phyloP scores from a whole-genome alignment of 148 eudicot genomes.

The Cornus kousa region DNA sequence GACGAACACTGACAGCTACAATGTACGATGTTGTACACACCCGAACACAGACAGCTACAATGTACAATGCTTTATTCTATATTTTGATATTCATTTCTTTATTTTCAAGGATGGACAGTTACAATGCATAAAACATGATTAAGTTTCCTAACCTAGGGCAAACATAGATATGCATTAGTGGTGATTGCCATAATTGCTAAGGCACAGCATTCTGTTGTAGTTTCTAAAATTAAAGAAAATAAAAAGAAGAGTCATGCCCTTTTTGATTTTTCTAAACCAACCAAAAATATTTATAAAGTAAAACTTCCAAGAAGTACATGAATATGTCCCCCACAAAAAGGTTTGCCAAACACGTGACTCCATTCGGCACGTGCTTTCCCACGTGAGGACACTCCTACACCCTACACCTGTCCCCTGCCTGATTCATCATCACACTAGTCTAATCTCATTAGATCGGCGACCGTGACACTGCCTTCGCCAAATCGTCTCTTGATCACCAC shows the following conservation, averaged over 20 bases:
- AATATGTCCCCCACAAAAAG: conserved; percentile 15
- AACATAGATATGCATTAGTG: too few species aligned
- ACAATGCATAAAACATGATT: too few species aligned
- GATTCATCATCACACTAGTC: neutral
- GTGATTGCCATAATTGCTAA: too few species aligned
- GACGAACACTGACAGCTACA: too few species aligned
- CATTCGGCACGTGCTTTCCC: conserved; percentile 16
- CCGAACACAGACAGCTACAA: too few species aligned
- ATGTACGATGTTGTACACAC: too few species aligned
- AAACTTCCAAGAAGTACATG: conserved; percentile 13
- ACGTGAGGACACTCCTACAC: conserved; percentile 8
- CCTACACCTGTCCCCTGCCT: neutral
- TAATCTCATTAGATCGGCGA: conserved; percentile 11
- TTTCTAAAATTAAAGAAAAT: too few species aligned
- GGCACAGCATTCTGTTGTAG: too few species aligned
- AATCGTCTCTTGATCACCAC: conserved; percentile 17
- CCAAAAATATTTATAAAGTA: neutral
- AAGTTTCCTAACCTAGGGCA: too few species aligned
- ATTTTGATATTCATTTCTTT: too few species aligned
- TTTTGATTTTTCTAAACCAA: neutral
- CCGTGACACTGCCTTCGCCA: conserved; percentile 31
- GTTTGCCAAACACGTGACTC: conserved; percentile 14
- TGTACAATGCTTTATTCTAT: too few species aligned
- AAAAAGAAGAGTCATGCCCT: neutral
- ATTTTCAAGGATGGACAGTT: too few species aligned